Base-by-base conservation (phyloP, 805 yeast genomes). In the Suhomyces pyralidae region DNA sequence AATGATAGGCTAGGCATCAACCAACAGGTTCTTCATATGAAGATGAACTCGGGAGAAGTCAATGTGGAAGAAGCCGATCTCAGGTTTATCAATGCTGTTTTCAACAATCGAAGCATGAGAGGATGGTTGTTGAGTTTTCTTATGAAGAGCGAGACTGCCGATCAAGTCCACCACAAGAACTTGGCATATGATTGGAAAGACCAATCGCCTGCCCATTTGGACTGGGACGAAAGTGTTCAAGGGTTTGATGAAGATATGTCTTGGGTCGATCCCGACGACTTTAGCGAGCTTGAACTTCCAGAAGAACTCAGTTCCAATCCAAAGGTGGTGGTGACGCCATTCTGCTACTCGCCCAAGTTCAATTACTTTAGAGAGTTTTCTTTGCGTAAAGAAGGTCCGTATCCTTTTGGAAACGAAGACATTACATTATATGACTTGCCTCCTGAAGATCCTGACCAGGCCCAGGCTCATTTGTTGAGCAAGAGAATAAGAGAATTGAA, bases 201-300 rank as follows among this genome's bases (percentile, higher is more conserved):
- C 14, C 17, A 30, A 5, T 26, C 32, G 3, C 24, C 15, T 5
- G 30, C 45, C 36, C 30, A 45, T 40, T 40, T 43, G 15, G 50
- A 49, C 12, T 68, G 72, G 71, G 45, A 60, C 17, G 61, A 62
- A 40, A 60, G 55, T 48, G 56, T 60, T 46, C 66, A 63, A n/a
- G 59, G 58, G 5, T 62, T 58, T 36, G 73, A 68, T 15, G 61
- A 59, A 14, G 74, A 72, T 52, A 59, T 59, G 38, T 63, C 73
- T 57, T 91, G 97, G 97, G 74, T 82, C 46, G 96, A 90, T 61
- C 68, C 74, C 20, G 86, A 87, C 52, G 97, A 91, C 64, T 91
- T 81, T 59, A 71, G 81, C 9, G 97, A 91, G 59, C 62, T 90
- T 43, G 88, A 86, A 54, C 70, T 77, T 47, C 64, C 75, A 9